Base-by-base conservation (phyloP, 306 rosid species). In the Ceratonia siliqua region DNA sequence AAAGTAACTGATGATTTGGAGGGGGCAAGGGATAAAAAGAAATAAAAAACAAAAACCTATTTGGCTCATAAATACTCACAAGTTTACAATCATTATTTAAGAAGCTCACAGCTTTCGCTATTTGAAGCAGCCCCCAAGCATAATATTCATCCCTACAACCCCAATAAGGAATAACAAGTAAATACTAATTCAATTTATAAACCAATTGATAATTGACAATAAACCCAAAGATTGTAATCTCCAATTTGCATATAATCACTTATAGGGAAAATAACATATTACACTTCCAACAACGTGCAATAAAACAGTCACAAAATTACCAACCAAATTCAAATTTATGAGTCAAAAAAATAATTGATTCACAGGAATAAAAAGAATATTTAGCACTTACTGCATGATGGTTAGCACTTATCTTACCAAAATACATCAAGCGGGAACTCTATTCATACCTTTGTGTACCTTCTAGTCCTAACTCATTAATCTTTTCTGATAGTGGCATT, bases 71-170 rank as follows among this genome's bases (percentile, higher is more conserved):
- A 78, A 72, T 63, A 83, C 97, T 77, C 88, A 92, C 99, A 69
- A 92, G 99, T 76, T 92, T 95, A 82, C 99, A 95, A 81, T 95
- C 99, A 46, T 92, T 95, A 73, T 95, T 95, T 72, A 95, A 86
- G 87, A 95, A 95, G 93, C 99, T 95, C 86, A 95, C 97, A 73
- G 98, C 99, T 81, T 92, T 92, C 20, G 99, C 93, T 67, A 95
- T 84, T 82, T 92, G 99, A 82, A 86, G 76, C 79, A 95, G 89
- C 62, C 99, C 99, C 95, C 96, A 92, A 2, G 99, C 98, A 85
- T 84, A 95, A 74, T 95, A 95, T 72, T 95, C 99, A 84, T 95
- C 98, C 93, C 99, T 95, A 73, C 70, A 65, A 74, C 67, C 70
- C 53, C 78, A 62, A 64, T 17, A 71, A 49, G 24, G 15, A 68